phyloP scores from a whole-genome alignment of 352 stramenopile genomes.

The Phytophthora sp. region DNA sequence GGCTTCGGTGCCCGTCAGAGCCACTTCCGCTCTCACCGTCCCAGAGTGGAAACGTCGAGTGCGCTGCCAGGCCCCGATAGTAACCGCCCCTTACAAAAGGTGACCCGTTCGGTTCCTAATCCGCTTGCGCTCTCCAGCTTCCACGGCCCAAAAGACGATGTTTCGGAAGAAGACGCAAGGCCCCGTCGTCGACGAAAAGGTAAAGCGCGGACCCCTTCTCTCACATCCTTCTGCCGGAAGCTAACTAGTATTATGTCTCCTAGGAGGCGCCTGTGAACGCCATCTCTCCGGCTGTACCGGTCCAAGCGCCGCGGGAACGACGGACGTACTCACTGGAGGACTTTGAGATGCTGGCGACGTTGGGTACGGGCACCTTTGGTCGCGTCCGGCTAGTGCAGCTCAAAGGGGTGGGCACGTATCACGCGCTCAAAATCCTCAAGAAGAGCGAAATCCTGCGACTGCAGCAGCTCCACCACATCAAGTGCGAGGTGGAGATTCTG shows the following conservation, averaged over 20 bases:
- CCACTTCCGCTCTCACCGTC: conserved; percentile 31
- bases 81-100: too few relatives aligned
- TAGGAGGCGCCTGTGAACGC: conserved; percentile 51
- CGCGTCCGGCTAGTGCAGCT: conserved; percentile 86
- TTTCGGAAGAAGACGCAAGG: conserved; percentile 49
- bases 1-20: not conserved
- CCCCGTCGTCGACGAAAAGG: conserved; percentile 35
- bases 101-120: not conserved
- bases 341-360: conserved; percentile 81
- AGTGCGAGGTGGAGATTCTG: conserved; percentile 92
- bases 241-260: too few relatives aligned
- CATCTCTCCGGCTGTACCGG: conserved; percentile 56
- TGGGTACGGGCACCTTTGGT: conserved; percentile 90
- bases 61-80: conserved; percentile 4
- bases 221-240: too few relatives aligned
- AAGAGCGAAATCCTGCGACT: conserved; percentile 91
- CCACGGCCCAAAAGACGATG: conserved; percentile 26
- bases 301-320: conserved; percentile 36
- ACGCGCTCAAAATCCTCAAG: conserved; percentile 93
- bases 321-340: conserved; percentile 61
- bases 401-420: conserved; percentile 60
- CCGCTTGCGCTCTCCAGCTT: conserved; percentile 2
- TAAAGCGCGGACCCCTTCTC: too few relatives aligned
- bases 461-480: conserved; percentile 92
- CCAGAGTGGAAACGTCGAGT: conserved; percentile 4